A percentile compares a stretch with the other conserved stretches of the same genome.
Conservation (phyloP, 1,139 yeast species). For the Kodamaea fungicola region DNA sequence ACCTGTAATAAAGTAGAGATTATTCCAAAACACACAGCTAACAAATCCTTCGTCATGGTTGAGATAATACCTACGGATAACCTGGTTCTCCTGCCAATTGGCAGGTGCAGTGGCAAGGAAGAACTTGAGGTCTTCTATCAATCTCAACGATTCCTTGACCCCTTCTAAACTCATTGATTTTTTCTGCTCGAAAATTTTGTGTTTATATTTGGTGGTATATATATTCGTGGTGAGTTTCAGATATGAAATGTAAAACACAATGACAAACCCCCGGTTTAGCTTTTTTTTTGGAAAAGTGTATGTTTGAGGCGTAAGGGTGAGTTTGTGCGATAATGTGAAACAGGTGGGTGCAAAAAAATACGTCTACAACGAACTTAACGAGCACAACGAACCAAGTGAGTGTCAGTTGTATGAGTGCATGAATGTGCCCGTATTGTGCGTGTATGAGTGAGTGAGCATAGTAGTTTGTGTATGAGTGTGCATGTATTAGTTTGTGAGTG, state of each 20-base stretch:
- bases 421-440: neutral
- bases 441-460: neutral
- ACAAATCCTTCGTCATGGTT: conserved; percentile 90
- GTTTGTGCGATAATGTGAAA: neutral
- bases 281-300: conserved; percentile 1
- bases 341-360: neutral
- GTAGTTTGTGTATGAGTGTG: neutral
- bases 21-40: conserved; percentile 90
- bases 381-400: neutral
- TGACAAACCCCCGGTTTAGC: conserved; percentile 9
- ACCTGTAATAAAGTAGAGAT: conserved; percentile 86
- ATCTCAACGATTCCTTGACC: conserved; percentile 51
- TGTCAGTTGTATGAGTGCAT: neutral
- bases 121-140: conserved; percentile 75
- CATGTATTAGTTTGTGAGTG: too few relatives aligned
- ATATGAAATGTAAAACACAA: conserved; percentile 15
- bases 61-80: conserved; percentile 77
- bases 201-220: neutral
- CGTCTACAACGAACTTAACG: too few relatives aligned
- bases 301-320: neutral
- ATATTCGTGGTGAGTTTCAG: conserved; percentile 12
- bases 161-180: conserved; percentile 15
- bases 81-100: conserved; percentile 88
- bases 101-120: conserved; percentile 93
- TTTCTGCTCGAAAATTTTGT: neutral